Conservation (phyloP, 495 filamentous ascomycete genomes). For the Neurospora sp. region DNA sequence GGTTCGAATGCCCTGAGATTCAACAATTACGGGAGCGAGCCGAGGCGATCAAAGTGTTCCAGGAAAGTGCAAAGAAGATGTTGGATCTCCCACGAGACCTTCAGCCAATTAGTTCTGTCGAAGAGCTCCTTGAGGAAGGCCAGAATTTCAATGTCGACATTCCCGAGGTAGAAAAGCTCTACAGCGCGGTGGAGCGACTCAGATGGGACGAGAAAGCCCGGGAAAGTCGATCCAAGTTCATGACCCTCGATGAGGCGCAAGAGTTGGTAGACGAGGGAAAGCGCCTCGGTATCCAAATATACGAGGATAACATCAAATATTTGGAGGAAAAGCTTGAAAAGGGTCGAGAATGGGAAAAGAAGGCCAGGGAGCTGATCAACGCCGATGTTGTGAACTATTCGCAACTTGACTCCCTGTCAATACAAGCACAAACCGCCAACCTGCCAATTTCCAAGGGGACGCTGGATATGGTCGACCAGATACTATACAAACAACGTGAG, state of each 20-base stretch:
- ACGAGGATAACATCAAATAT: constrained; percentile 64
- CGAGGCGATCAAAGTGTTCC: constrained; percentile 79
- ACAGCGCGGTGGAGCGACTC: constrained; percentile 69
- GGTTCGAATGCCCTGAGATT: constrained; percentile 93
- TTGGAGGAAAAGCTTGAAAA: constrained; percentile 64
- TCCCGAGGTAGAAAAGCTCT: constrained; percentile 79
- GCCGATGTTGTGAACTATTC: constrained; percentile 86
- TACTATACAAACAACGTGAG: constrained; percentile 92
- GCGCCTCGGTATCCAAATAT: constrained; percentile 63
- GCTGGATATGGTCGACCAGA: constrained; percentile 74
- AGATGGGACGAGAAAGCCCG: constrained; percentile 79
- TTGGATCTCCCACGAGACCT: constrained; percentile 46
- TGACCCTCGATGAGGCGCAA: constrained; percentile 66
- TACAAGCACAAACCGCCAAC: constrained; percentile 56
- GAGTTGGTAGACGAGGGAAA: constrained; percentile 67
- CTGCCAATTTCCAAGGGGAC: constrained; percentile 79
- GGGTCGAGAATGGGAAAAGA: constrained; percentile 84
- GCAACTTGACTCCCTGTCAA: constrained; percentile 83
- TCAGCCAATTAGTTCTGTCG: constrained; percentile 57
- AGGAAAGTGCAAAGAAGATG: constrained; percentile 59
- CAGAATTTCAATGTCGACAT: constrained; percentile 90
- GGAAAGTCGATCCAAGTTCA: constrained; percentile 47
- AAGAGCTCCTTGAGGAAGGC: constrained; percentile 80
- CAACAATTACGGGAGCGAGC: constrained; percentile 75
- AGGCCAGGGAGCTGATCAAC: constrained; percentile 86